Conservation (phyloP, 2,329 filamentous ascomycete species). For the Sclerotinia sclerotiorum region DNA sequence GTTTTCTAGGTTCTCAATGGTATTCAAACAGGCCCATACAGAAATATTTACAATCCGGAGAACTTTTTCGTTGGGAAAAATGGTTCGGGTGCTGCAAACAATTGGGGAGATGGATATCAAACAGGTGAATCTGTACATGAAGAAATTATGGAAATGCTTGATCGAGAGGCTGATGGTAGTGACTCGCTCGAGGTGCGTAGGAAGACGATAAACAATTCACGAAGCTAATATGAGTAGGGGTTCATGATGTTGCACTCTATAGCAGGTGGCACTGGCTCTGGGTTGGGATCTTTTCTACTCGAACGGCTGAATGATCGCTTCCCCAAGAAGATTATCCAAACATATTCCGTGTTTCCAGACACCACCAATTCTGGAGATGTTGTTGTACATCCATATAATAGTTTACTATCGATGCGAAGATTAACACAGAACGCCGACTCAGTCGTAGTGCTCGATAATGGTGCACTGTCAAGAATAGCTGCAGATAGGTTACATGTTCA, state of each 20-base stretch:
- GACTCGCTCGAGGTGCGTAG: constrained; percentile 81
- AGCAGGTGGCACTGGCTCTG: constrained; percentile 92
- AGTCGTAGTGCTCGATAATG: constrained; percentile 95
- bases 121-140: constrained; percentile 90
- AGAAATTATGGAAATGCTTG: constrained; percentile 99
- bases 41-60: constrained; percentile 99
- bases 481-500: constrained; percentile 93
- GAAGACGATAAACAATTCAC: background rate
- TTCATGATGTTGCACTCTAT: constrained; percentile 99
- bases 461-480: constrained; percentile 87
- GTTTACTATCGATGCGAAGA: constrained; percentile 83
- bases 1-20: constrained; percentile 70
- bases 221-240: constrained; percentile 53
- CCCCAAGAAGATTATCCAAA: constrained; percentile 98
- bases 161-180: constrained; percentile 95
- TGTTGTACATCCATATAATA: constrained; percentile 98
- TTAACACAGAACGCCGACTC: constrained; percentile 96
- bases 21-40: constrained; percentile 92
- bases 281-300: constrained; percentile 90
- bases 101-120: constrained; percentile 96
- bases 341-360: constrained; percentile 97
- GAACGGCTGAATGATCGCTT: constrained; percentile 96
- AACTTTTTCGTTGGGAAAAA: constrained; percentile 98
- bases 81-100: constrained; percentile 92
- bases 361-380: constrained; percentile 84